These are phyloP conservation scores for Ganoderma lucidum DNA, from an alignment of 1,284 basidiomycete genomes.

Conservation along the genomic window DNA sequence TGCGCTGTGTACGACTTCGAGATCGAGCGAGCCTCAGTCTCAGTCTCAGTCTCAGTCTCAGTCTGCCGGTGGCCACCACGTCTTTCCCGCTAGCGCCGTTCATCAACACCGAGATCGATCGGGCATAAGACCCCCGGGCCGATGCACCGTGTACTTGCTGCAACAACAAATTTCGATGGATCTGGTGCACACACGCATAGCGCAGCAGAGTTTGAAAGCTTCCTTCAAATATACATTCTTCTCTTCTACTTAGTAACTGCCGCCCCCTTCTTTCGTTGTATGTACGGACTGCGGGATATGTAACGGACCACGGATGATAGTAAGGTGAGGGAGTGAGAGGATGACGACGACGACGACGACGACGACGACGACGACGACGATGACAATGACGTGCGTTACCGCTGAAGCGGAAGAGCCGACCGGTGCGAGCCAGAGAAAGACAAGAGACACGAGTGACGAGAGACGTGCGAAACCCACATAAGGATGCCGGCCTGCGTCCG, in stretches of 20 bases:
- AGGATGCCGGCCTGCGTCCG: background rate
- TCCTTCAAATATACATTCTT: conserved; percentile 34
- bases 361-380: conserved; percentile 24
- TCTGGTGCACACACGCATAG: background rate
- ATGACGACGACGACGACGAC: conserved; percentile 24
- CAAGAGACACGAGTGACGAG: conserved; percentile 15
- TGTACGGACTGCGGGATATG: conserved; percentile 23
- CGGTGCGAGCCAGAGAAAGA: conserved; percentile 17
- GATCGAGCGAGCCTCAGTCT: background rate
- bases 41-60: background rate
- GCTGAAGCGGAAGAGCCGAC: conserved; percentile 25
- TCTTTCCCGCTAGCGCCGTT: background rate
- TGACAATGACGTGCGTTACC: conserved; percentile 8
- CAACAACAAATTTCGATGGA: no score
- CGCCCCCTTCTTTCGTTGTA: conserved; percentile 32
- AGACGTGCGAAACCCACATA: conserved; percentile 16
- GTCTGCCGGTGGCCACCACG: no score
- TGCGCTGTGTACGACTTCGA: background rate
- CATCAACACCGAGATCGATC: no score
- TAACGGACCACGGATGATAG: conserved; percentile 15
- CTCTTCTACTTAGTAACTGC: conserved; percentile 32
- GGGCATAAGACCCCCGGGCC: no score
- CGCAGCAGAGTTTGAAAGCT: background rate
- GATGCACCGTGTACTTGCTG: no score
- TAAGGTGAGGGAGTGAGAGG: conserved; percentile 2